Percentiles rank a stretch among this genome's conserved stretches.
Evolutionary conservation across 1,284 basidiomycete genomes (phyloP).

Genomic region (Ceratobasidium sp.): DNA sequence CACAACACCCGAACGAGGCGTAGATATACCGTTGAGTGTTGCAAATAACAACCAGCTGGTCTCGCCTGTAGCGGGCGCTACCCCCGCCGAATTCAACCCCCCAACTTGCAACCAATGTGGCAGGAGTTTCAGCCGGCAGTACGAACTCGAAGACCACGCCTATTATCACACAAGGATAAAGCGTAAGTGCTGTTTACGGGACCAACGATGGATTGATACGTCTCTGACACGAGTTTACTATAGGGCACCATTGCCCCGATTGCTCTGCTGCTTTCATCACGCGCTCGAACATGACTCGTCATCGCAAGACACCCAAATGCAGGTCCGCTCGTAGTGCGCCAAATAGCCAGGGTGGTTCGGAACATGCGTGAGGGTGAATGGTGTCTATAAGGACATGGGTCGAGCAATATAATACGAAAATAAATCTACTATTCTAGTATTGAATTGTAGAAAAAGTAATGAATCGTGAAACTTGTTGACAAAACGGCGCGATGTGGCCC

Average conservation of each 20-base stretch:
- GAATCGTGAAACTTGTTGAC: too few species aligned
- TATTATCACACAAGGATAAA: neutral
- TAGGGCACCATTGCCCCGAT: neutral
- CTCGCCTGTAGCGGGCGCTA: neutral
- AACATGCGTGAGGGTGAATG: neutral
- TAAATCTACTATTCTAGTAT: too few species aligned
- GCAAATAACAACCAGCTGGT: neutral
- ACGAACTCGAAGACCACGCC: slow-evolving; percentile 9
- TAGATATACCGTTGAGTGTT: neutral
- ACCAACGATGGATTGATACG: neutral
- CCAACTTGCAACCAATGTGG: neutral
- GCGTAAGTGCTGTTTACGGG: neutral
- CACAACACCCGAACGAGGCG: neutral
- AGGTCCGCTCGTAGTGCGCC: neutral
- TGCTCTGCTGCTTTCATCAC: neutral
- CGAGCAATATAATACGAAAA: too few species aligned
- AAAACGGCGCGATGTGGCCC: too few species aligned
- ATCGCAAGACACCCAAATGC: neutral
- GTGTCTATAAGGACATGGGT: neutral
- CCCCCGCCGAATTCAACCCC: neutral
- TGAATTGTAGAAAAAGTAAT: too few species aligned
- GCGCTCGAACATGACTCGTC: slow-evolving; percentile 10
- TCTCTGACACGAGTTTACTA: neutral
- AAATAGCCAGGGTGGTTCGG: neutral
- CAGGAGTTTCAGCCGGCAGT: neutral